Base-by-base conservation (phyloP, 805 yeast species). In the Myxozyma monticola region DNA sequence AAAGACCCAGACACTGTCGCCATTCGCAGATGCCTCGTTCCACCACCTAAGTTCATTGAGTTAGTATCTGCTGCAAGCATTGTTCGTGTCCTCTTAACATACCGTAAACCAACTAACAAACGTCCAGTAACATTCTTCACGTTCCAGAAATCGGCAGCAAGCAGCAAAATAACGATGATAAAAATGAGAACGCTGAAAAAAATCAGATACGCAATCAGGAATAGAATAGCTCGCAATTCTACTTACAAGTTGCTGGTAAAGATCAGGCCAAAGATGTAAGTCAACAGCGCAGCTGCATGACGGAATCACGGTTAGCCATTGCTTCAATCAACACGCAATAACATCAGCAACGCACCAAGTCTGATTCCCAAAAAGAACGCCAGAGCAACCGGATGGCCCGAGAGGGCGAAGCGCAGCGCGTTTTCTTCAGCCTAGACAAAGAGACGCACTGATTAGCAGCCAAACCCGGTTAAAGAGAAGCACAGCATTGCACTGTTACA, bases 91-190 rank as follows among this genome's bases (percentile, higher is more conserved):
- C 18, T 24, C 12, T 4, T 12, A 10, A 18, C 49, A 9, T 45
- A 54, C 56, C 76, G 55, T 57, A 93, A 74, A 0, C 97, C 98
- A 3, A 93, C 97, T 48, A 91, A 69, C 49, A 88, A 76, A 51
- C 98, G 73, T 1, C 99, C 99, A 18, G 95, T 76, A 22, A 91
- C 85, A 68, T 91, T 91, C 65, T 91, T 93, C 21, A 88, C 81
- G 64, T 87, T 85, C 95, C 97, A 91, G 64, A 91, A 91, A 67
- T 91, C 99, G 0, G 88, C 88, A 0, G 96, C 86, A 18, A 88
- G 75, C 17, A 89, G 70, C 15, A 93, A 71, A 1, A 90, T 80
- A 20, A 88, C 82, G 4, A 81, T 66, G 14, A 91, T 89, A 73
- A 93, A 91, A 61, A 88, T 80, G 35, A 88, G 72, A 12, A 87